Evolutionary conservation across 23 red algal species (phyloP), one percentile per base, ranked within the genome.

Genomic region (Gracilaria gracilis): DNA sequence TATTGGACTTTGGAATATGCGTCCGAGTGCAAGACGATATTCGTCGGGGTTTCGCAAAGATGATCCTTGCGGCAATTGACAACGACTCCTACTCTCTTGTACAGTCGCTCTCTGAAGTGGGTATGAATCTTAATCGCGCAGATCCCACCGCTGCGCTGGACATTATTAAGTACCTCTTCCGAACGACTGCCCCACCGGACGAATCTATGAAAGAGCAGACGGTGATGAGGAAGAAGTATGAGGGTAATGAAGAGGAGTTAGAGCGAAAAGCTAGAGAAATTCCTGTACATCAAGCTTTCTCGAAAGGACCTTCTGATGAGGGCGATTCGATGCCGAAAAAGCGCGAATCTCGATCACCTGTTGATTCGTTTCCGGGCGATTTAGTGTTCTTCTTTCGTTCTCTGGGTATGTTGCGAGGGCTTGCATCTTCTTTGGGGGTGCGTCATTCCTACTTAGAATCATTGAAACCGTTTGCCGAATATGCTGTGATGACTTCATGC

Each of bases 1-100:
- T 97, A 42, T 51, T 97, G 0, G 95, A 97, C 50, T 97, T 97
- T 46, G 95, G 95, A 17, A 87, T 97, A 16, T 70, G 84, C 32
- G 82, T 92, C 1, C 54, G 70, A 11, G 46, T 97, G 34, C 35
- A 58, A 17, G 85, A 94, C n/a, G 29, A 57, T 17, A 55, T 75
- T 49, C 82, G 91, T 14, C 67, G 51, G 2, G 95, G 95, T 32
- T 93, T 97, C 80, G 85, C 85, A 16, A 73, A 64, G 16, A 57
- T 93, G 66, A 66, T 97, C 36, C 51, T 97, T 20, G 95, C 95
- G 23, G 95, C 95, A n/a, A 50, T 79, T 16, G 84, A 91, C 67
- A 90, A 78, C 34, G 95, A 97, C 85, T 73, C 83, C 17, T 93
- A 79, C 33, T 84, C 87, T 49, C 55, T 97, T 44, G 39, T 97